phyloP scores from a whole-genome alignment of 495 filamentous ascomycete genomes.

The Penicillium canescens region DNA sequence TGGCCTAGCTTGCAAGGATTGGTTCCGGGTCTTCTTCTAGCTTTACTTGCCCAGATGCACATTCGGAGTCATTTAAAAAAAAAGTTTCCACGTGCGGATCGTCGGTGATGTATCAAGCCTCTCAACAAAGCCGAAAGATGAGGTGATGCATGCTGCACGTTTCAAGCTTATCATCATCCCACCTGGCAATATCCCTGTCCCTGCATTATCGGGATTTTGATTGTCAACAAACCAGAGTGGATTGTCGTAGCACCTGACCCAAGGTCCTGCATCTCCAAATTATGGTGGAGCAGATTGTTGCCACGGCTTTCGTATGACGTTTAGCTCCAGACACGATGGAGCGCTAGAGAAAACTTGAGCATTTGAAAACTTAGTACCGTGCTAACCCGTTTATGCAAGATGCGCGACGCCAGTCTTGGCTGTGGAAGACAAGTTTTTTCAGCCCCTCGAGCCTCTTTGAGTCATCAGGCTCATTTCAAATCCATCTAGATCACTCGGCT shows the following conservation, averaged over 20 bases:
- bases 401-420: too few relatives aligned
- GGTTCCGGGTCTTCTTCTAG: background rate
- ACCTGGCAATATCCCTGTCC: background rate
- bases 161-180: background rate
- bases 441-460: too few relatives aligned
- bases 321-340: too few relatives aligned
- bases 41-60: background rate
- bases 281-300: background rate
- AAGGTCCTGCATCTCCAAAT: background rate
- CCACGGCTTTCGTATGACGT: too few relatives aligned
- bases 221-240: background rate
- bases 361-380: too few relatives aligned
- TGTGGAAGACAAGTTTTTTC: too few relatives aligned
- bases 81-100: background rate
- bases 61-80: background rate
- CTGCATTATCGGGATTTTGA: background rate
- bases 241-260: too few relatives aligned
- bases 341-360: too few relatives aligned
- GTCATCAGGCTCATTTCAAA: too few relatives aligned
- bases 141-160: background rate
- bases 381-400: too few relatives aligned
- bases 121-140: background rate
- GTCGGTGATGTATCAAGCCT: background rate
- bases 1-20: background rate
- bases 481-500: too few relatives aligned